phyloP scores from a whole-genome alignment of 768 basidiomycete species.

The Kwoniella sp. region DNA sequence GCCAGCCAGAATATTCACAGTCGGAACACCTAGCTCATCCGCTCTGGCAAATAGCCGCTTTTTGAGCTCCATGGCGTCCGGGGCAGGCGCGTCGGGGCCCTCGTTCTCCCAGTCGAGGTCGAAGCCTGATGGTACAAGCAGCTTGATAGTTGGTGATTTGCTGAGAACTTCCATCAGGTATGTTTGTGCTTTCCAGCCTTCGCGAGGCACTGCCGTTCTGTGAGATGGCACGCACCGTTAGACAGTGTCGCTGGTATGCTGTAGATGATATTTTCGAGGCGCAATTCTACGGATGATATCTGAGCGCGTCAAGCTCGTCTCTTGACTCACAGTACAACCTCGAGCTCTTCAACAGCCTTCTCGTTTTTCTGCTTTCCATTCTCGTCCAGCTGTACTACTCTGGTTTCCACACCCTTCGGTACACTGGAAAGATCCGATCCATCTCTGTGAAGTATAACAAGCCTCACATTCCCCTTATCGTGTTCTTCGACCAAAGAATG shows the following conservation, averaged over 20 bases:
- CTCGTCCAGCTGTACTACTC: conserved; percentile 6
- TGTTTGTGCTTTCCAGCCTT: background rate
- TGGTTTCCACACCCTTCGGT: conserved; percentile 12
- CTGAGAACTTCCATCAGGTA: background rate
- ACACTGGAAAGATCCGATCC: conserved; percentile 13
- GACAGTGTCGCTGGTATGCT: too few relatives aligned
- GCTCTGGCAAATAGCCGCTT: conserved; percentile 3
- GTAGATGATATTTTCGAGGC: too few relatives aligned
- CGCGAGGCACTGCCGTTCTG: background rate
- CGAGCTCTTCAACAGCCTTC: conserved; percentile 17
- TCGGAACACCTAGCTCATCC: conserved; percentile 8
- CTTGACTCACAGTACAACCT: conserved; percentile 16
- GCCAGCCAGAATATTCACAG: conserved; percentile 7
- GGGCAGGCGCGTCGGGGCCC: conserved; percentile 1
- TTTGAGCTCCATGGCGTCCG: conserved; percentile 7
- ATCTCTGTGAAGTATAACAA: conserved; percentile 16
- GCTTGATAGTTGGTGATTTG: conserved; percentile 5
- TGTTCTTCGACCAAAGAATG: conserved; percentile 3
- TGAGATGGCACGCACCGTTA: too few relatives aligned
- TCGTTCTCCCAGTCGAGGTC: conserved; percentile 20
- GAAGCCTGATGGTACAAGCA: conserved; percentile 23
- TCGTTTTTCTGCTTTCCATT: background rate
- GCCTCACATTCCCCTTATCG: conserved; percentile 1
- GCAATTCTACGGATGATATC: too few relatives aligned
- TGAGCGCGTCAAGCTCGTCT: too few relatives aligned